Evolutionary conservation across 2,329 filamentous ascomycete species (phyloP), one percentile per base, ranked within the genome.

Genomic region (Microdochium nivale): DNA sequence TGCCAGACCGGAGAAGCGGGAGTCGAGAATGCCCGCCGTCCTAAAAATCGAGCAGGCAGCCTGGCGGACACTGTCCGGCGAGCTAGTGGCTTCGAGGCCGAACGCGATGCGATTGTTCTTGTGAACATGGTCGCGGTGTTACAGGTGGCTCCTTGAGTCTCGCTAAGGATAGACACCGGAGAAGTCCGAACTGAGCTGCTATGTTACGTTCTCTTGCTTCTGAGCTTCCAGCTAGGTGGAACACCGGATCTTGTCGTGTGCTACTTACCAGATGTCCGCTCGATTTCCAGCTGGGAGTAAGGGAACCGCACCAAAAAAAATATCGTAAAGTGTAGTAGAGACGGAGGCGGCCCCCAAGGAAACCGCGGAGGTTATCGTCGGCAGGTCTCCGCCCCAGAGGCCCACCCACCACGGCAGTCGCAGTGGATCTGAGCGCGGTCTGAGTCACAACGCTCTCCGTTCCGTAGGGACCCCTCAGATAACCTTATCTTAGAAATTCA

Each of bases 1-100:
- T 54, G 54, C 49, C 53, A 48, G 25, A 51, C 48, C 40, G 40
- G 48, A 5, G 40, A 44, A 13, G 5, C 4, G 40, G 54, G 19
- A 43, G 43, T 49, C 55, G 50, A 35, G 25, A 44, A 44, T 23
- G 40, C 40, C 40, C 40, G 3, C 21, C 16, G 9, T 21, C 14
- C 21, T 19, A 5, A 13, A 13, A 21, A 11, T 19, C 19, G 40
- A 5, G 40, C n/a, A 19, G 40, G 9, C 14, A 23, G 4, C 19
- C 40, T 21, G 16, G 40, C 23, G 10, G 16, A 7, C 7, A 7
- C n/a, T 7, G 19, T 7, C 16, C 40, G 40, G n/a, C 19, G n/a
- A 23, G 40, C 19, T 13, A 44, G 19, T 21, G 40, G 16, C 40
- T 23, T 23, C 21, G 40, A 44, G 19, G 40, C n/a, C 21, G 40